A percentile compares a stretch with the other conserved stretches of the same genome.
These are phyloP conservation scores for Flaveria trinervia DNA, from an alignment of 129 eudicot species.

Conservation along the genomic window DNA sequence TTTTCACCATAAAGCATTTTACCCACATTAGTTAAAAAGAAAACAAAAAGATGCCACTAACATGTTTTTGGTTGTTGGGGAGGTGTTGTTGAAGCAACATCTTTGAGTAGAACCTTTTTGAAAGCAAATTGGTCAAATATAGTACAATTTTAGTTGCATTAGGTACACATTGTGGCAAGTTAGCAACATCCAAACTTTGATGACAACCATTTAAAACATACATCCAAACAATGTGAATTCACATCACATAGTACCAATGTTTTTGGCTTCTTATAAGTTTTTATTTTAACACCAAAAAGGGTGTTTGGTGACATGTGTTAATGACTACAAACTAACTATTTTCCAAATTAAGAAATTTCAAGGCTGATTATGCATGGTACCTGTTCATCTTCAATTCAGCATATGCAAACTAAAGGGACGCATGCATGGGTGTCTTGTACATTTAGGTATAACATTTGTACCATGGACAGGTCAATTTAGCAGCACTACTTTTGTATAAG, in stretches of 20 bases:
- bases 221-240: not conserved
- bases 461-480: constrained; percentile 32
- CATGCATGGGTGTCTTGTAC: constrained; percentile 37
- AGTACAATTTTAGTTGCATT: constrained; percentile 18
- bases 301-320: constrained; percentile 28
- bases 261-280: not conserved
- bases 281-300: not conserved
- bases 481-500: constrained; percentile 22
- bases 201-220: too few species aligned
- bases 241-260: not conserved
- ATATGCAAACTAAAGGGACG: constrained; percentile 19
- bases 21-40: constrained; percentile 50
- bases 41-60: constrained; percentile 46
- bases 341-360: constrained; percentile 26
- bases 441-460: constrained; percentile 29
- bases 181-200: not conserved
- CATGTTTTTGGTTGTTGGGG: constrained; percentile 46
- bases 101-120: constrained; percentile 34
- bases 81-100: constrained; percentile 50
- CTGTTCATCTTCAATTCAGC: constrained; percentile 19
- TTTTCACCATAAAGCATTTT: constrained; percentile 49
- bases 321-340: constrained; percentile 30
- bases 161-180: not conserved
- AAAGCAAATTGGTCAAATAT: constrained; percentile 21
- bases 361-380: constrained; percentile 29